Percentiles rank a stretch among this genome's conserved stretches.
These are phyloP conservation scores for Zymoseptoria pseudotritici DNA, from an alignment of 2,329 filamentous ascomycete species.

Conservation along the genomic window DNA sequence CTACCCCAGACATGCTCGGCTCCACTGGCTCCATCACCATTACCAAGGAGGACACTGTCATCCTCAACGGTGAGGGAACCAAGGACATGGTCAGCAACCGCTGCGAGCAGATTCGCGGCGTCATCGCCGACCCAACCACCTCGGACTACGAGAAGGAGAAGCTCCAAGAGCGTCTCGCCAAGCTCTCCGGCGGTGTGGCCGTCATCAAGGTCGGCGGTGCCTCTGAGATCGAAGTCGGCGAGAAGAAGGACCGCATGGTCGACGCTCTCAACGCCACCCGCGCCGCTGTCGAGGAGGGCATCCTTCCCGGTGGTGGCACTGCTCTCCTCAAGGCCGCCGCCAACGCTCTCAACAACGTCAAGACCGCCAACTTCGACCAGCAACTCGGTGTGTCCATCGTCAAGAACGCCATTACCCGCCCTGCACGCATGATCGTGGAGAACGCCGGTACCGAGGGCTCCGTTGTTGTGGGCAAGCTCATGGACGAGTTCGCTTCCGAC, in stretches of 20 bases:
- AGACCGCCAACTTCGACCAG: slow-evolving; percentile 95
- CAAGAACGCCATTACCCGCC: slow-evolving; percentile 95
- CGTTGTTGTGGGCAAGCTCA: slow-evolving; percentile 95
- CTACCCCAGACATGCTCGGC: slow-evolving; percentile 89
- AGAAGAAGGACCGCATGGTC: slow-evolving; percentile 99
- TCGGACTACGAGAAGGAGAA: slow-evolving; percentile 99
- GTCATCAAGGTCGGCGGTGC: slow-evolving; percentile 98
- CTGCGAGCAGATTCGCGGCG: slow-evolving; percentile 97
- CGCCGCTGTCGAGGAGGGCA: slow-evolving; percentile 97
- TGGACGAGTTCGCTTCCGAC: slow-evolving; percentile 80
- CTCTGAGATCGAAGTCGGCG: slow-evolving; percentile 95
- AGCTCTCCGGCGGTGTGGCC: slow-evolving; percentile 96
- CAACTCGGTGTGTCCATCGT: slow-evolving; percentile 96
- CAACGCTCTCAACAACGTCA: slow-evolving; percentile 75
- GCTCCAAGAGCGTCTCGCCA: slow-evolving; percentile 98
- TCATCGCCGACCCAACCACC: slow-evolving; percentile 87
- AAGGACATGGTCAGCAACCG: slow-evolving; percentile 91
- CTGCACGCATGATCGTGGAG: slow-evolving; percentile 91
- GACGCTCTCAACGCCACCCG: slow-evolving; percentile 97
- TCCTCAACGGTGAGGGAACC: slow-evolving; percentile 92
- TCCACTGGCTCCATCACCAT: slow-evolving; percentile 98
- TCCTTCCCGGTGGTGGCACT: slow-evolving; percentile 96
- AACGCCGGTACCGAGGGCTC: slow-evolving; percentile 94
- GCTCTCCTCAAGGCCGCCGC: slow-evolving; percentile 93
- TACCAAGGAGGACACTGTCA: slow-evolving; percentile 99